Conservation (phyloP, 129 eudicot species). For the Saposhnikovia divaricata region DNA sequence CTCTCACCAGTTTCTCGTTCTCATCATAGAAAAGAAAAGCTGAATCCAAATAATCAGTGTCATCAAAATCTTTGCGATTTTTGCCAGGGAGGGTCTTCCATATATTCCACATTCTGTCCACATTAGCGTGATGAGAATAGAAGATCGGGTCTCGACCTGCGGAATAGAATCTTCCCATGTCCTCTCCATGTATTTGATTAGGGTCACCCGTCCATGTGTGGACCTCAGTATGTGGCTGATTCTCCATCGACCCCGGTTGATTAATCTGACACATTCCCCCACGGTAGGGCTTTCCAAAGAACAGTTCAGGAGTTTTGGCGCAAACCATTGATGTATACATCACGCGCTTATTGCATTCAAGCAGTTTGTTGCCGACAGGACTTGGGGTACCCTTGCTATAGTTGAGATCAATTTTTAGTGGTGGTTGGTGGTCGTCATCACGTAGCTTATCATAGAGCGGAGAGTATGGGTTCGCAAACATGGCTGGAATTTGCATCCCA, state of each 20-base stretch:
- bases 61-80: conserved; percentile 22
- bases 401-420: conserved; percentile 19
- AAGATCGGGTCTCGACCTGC: conserved; percentile 42
- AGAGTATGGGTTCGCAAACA: conserved; percentile 14
- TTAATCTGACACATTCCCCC: conserved; percentile 14
- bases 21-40: conserved; percentile 21
- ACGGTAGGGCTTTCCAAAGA: conserved; percentile 29
- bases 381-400: neutral
- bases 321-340: conserved; percentile 41
- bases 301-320: conserved; percentile 16
- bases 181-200: conserved; percentile 24
- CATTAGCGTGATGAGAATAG: conserved; percentile 39
- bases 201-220: conserved; percentile 40
- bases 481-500: conserved; percentile 24
- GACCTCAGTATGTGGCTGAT: conserved; percentile 28
- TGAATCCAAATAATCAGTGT: conserved; percentile 28
- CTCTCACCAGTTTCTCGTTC: conserved; percentile 12
- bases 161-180: conserved; percentile 37
- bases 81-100: conserved; percentile 28
- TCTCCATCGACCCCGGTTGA: conserved; percentile 32
- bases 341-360: conserved; percentile 19
- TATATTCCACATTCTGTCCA: conserved; percentile 42
- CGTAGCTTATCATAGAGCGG: conserved; percentile 28
- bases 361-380: neutral
- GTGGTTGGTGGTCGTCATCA: conserved; percentile 17